Evolutionary conservation across 495 filamentous ascomycete species (phyloP).

Genomic region (Lasiosphaeriaceae sp.): DNA sequence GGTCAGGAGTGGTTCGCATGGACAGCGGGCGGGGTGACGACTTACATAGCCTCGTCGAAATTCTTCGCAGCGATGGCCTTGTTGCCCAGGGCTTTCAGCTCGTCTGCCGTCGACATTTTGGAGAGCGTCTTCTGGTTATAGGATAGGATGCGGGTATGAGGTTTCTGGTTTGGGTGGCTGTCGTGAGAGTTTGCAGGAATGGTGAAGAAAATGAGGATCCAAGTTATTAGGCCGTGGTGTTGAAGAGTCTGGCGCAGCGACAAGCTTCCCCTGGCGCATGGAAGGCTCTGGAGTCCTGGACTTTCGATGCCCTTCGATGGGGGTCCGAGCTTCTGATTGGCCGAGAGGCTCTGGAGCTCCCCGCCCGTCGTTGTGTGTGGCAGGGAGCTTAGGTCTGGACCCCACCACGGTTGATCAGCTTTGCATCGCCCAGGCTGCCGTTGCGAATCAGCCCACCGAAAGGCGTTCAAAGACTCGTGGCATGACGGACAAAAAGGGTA

Average conservation of each 20-base stretch:
- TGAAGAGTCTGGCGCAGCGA: conserved; percentile 12
- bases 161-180: not conserved
- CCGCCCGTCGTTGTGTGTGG: conserved; percentile 8
- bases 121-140: not conserved
- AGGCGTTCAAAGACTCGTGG: too few relatives aligned
- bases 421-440: not conserved
- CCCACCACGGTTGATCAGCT: not conserved
- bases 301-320: conserved; percentile 34
- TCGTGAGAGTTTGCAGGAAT: conserved; percentile 2
- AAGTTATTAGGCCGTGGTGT: conserved; percentile 1
- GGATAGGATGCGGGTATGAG: not conserved
- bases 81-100: conserved; percentile 94
- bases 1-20: not conserved
- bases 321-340: conserved; percentile 23
- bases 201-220: not conserved
- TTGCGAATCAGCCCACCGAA: too few relatives aligned
- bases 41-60: conserved; percentile 92
- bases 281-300: conserved; percentile 34
- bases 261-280: conserved; percentile 13
- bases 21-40: conserved; percentile 22
- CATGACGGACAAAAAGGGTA: too few relatives aligned
- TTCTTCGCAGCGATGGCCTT: conserved; percentile 96
- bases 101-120: conserved; percentile 49
- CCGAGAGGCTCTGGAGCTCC: conserved; percentile 11
- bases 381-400: too few relatives aligned